Evolutionary conservation across 2,329 filamentous ascomycete genomes (phyloP), one percentile per base, ranked within the genome.

Genomic region (Sporothrix brunneoviolacea): DNA sequence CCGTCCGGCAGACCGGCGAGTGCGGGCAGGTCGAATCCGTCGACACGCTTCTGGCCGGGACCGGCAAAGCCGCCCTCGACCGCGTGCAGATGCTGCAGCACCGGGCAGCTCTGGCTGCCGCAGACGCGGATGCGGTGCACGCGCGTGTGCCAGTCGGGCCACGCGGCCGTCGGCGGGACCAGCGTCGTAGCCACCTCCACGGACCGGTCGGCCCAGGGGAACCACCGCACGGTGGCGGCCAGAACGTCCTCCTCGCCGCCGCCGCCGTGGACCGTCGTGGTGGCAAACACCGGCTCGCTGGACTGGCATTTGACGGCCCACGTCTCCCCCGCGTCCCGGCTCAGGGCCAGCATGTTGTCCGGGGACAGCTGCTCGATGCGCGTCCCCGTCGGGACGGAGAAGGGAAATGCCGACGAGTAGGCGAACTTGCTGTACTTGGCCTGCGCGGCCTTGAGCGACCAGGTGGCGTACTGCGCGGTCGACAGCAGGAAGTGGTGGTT

Each of bases 391-490:
- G 65, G 65, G 5, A 68, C 65, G 28, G 58, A 61, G 49, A 71
- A 71, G 2, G 59, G 63, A 49, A 71, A 70, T 1, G 66, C 54
- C 6, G 69, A 71, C 0, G 69, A 71, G 55, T 71, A 70, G 15
- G 66, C 67, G 38, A 70, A 67, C 55, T 69, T 70, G 48, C 62
- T 57, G 53, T 69, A 70, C 54, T 59, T 72, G 4, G 69, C 67
- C 50, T 69, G 60, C 3, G 57, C 58, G 1, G 63, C 62, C 54
- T 69, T 69, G 43, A 64, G 59, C 3, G 56, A 59, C 60, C 62
- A 65, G 13, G 46, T 56, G 10, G 60, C 62, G 38, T 62, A 66
- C 55, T 70, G 67, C 1, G 61, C 64, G 0, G 63, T 57, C 1
- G 67, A 70, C 6, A 70, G 61, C 21, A 69, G 52, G 45, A 68